A percentile compares a stretch with the other conserved stretches of the same genome.
These are phyloP conservation scores for Moniliophthora roreri DNA, from an alignment of 1,284 basidiomycete genomes.

Conservation along the genomic window DNA sequence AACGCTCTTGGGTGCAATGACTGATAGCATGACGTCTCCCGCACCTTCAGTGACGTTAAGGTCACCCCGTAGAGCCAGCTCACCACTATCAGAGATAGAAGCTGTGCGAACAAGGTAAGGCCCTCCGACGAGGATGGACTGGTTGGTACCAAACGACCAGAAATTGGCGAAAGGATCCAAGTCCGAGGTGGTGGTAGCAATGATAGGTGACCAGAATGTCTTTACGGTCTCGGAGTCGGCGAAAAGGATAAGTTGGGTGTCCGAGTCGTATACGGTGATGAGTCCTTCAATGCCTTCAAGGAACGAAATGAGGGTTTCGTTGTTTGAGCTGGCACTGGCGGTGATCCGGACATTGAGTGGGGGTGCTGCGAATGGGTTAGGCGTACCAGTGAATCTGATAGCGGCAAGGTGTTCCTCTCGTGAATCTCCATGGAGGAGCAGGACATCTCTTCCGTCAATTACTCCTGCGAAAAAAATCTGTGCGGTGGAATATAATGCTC, in stretches of 20 bases:
- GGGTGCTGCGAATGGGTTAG: constrained; percentile 29
- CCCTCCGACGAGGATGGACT: constrained; percentile 54
- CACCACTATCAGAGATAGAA: constrained; percentile 34
- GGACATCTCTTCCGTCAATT: constrained; percentile 65
- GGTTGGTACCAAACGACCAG: constrained; percentile 52
- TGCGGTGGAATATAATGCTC: constrained; percentile 64
- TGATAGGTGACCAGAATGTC: constrained; percentile 47
- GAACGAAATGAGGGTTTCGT: constrained; percentile 44
- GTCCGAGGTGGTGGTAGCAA: constrained; percentile 27
- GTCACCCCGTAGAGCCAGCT: constrained; percentile 47
- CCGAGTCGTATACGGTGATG: constrained; percentile 63
- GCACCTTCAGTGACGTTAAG: constrained; percentile 30
- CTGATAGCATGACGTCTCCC: constrained; percentile 37
- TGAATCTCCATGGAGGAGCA: constrained; percentile 66
- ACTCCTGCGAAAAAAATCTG: constrained; percentile 63
- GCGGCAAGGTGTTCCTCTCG: constrained; percentile 61
- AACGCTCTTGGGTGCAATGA: constrained; percentile 54
- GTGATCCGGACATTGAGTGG: not conserved
- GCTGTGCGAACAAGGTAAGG: constrained; percentile 57
- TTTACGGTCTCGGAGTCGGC: constrained; percentile 62
- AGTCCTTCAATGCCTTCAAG: constrained; percentile 56
- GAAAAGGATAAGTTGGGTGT: constrained; percentile 63
- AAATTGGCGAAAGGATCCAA: constrained; percentile 37
- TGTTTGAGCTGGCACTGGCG: constrained; percentile 18
- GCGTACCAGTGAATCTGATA: constrained; percentile 45